Base-by-base conservation (phyloP, 257 asterid species). In the Primulina huaijiensis region DNA sequence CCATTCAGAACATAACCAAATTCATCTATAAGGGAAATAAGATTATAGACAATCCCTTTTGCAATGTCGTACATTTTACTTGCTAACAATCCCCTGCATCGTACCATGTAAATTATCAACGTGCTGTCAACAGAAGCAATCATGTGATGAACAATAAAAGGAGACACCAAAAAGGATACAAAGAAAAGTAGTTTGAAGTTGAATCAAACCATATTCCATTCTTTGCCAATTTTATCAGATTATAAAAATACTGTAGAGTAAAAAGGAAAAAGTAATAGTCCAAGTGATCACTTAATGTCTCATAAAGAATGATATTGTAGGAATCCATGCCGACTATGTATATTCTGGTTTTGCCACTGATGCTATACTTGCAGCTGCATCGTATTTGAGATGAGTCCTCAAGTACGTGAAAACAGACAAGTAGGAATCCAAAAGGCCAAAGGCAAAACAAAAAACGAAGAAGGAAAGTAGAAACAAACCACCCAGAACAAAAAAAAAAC, bases 1-100 rank as follows among this genome's bases (percentile, higher is more conserved):
- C 99, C 99, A 62, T 94, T 94, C 73, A 94, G 97, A 68, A 88
- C 96, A 69, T 82, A 69, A 11, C 97, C 97, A 38, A 71, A 94
- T 79, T 78, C 75, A 71, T 94, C 81, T 8, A 91, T 60, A 31
- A 89, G 81, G 27, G 96, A 84, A 58, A 94, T 65, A 56, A 94
- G 96, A 82, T 94, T 94, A 63, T 60, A 72, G 31, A 91, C 96
- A n/a, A 91, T 86, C 77, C 98, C 98, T 76, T 84, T 91, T 17
- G 99, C 97, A 4, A 95, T 91, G 70, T 86, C 90, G 7, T 78
- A 81, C 99, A 94, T 94, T 77, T 88, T 89, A 75, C 99, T 84
- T 9, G 83, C 96, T 67, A 94, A 65, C 82, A 94, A 81, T 2
- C 99, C 99, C 87, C 99, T 93, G 91, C 82, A 78, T 56, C 62